Evolutionary conservation across 2,329 filamentous ascomycete genomes (phyloP).

Genomic region (Aspergillus japonicus): DNA sequence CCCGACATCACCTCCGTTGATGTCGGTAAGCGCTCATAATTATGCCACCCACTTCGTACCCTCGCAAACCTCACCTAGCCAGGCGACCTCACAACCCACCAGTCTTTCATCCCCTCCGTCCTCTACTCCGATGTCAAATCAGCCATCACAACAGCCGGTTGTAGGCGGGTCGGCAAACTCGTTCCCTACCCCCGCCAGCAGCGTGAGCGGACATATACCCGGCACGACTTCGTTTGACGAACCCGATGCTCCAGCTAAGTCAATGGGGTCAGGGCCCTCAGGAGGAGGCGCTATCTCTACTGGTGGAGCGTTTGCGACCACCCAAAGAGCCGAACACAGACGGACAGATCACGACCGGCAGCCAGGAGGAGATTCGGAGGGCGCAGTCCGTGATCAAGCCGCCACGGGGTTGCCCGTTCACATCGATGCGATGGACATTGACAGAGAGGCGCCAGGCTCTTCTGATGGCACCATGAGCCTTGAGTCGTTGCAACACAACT

Average conservation of each 20-base stretch:
- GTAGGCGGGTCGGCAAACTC: slow-evolving; percentile 40
- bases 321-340: slow-evolving; percentile 31
- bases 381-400: slow-evolving; percentile 23
- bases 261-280: slow-evolving; percentile 24
- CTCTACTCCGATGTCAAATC: slow-evolving; percentile 44
- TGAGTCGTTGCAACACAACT: slow-evolving; percentile 46
- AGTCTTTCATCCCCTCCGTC: slow-evolving; percentile 43
- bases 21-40: slow-evolving; percentile 51
- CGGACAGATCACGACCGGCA: slow-evolving; percentile 38
- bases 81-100: slow-evolving; percentile 43
- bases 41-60: slow-evolving; percentile 49
- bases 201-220: slow-evolving; percentile 38
- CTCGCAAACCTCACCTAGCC: slow-evolving; percentile 46
- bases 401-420: slow-evolving; percentile 8
- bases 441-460: slow-evolving; percentile 27
- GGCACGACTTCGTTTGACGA: slow-evolving; percentile 36
- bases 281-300: slow-evolving; percentile 17
- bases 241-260: slow-evolving; percentile 35
- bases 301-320: slow-evolving; percentile 17
- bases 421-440: slow-evolving; percentile 42
- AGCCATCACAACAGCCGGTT: slow-evolving; percentile 42
- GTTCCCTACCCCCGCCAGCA: slow-evolving; percentile 48
- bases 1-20: slow-evolving; percentile 49
- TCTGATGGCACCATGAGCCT: slow-evolving; percentile 33
- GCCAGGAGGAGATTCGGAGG: slow-evolving; percentile 16